phyloP scores from a whole-genome alignment of 352 stramenopile genomes.

The Globisporangium paddicum region DNA sequence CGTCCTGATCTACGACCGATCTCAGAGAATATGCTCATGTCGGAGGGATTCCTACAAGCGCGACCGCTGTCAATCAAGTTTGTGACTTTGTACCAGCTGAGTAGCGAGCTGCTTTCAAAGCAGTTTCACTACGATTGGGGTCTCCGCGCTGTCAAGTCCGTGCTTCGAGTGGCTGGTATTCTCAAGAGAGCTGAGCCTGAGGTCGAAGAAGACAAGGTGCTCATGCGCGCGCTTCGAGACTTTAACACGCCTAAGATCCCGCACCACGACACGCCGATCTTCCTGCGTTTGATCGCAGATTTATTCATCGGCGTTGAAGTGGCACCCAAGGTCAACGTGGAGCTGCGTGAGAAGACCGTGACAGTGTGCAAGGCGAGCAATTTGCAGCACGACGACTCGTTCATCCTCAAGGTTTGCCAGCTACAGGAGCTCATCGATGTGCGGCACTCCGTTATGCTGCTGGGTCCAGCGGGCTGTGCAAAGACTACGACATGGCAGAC shows the following conservation, averaged over 20 bases:
- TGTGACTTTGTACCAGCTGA: conserved; percentile 87
- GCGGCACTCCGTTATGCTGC: conserved; percentile 84
- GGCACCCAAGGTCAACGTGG: conserved; percentile 92
- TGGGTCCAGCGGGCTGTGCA: conserved; percentile 74
- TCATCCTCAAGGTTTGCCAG: conserved; percentile 86
- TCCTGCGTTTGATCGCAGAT: conserved; percentile 83
- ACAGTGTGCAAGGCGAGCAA: conserved; percentile 88
- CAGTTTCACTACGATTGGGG: conserved; percentile 93
- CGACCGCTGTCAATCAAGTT: conserved; percentile 91
- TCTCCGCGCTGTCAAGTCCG: conserved; percentile 86
- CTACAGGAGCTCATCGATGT: conserved; percentile 87
- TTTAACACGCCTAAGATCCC: conserved; percentile 89
- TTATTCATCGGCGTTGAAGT: conserved; percentile 93
- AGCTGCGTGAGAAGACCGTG: conserved; percentile 90
- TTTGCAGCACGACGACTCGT: conserved; percentile 81
- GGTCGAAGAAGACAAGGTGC: conserved; percentile 82
- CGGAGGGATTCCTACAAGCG: conserved; percentile 84
- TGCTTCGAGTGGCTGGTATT: conserved; percentile 83
- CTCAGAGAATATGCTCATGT: conserved; percentile 90
- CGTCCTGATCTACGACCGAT: conserved; percentile 92
- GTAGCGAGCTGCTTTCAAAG: conserved; percentile 79
- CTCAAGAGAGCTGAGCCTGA: conserved; percentile 79
- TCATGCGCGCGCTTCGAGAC: conserved; percentile 83
- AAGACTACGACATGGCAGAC: conserved; percentile 87
- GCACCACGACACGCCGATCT: conserved; percentile 85